Evolutionary conservation across 495 filamentous ascomycete genomes (phyloP).

Genomic region (Lasiosphaeria ovina): DNA sequence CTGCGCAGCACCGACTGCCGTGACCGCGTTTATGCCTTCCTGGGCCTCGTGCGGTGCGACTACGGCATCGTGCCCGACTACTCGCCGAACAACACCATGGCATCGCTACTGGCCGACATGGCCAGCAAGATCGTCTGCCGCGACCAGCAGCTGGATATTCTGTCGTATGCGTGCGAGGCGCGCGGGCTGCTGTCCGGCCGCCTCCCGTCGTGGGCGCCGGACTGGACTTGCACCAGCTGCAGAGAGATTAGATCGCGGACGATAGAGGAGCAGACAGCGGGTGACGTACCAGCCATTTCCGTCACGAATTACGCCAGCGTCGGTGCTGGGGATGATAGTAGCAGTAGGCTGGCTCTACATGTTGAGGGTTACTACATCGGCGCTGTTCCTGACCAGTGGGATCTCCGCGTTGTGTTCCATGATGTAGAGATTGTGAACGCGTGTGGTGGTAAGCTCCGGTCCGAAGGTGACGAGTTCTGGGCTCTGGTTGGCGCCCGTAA

Average conservation of each 20-base stretch:
- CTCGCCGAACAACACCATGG: conserved; percentile 1
- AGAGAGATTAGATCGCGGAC: not conserved
- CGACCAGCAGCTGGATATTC: not conserved
- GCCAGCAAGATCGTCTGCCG: not conserved
- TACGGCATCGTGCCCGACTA: conserved; percentile 14
- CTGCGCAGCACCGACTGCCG: conserved; percentile 1
- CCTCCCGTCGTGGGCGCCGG: not conserved
- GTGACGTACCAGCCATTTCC: too few species aligned
- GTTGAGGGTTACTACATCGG: too few species aligned
- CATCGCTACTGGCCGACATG: not conserved
- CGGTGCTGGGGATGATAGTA: too few species aligned
- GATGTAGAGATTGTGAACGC: not conserved
- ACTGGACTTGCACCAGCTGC: not conserved
- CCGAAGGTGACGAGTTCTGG: not conserved
- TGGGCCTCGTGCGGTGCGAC: conserved; percentile 6
- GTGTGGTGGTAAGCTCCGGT: not conserved
- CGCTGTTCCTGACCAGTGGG: not conserved
- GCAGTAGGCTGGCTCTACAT: too few species aligned
- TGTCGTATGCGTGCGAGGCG: conserved; percentile 8
- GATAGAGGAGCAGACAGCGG: too few species aligned
- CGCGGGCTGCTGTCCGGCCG: not conserved
- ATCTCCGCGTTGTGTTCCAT: not conserved
- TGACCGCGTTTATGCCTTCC: conserved; percentile 12
- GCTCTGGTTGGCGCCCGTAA: not conserved
- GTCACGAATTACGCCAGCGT: too few species aligned